Percentiles rank a stretch among this genome's conserved stretches.
Conservation (phyloP, 164 flowering plant species). For the Buxus sempervirens region DNA sequence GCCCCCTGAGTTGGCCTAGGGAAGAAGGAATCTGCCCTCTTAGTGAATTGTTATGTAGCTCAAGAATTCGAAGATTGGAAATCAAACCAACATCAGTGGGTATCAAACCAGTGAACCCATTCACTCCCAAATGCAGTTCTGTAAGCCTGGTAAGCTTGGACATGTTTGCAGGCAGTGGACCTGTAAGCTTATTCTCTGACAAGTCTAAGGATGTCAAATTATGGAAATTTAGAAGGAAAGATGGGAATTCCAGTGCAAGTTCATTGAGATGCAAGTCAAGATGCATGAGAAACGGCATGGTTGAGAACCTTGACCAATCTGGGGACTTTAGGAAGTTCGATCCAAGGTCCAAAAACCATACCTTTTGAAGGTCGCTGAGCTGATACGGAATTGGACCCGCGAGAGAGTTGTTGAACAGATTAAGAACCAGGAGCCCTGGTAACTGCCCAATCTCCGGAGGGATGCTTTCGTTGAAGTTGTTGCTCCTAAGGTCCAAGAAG, state of each 20-base stretch:
- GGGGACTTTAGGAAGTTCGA: slow-evolving; percentile 33
- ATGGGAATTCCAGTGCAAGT: slow-evolving; percentile 33
- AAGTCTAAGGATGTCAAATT: slow-evolving; percentile 50
- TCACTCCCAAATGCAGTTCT: slow-evolving; percentile 30
- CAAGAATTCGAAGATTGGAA: slow-evolving; percentile 29
- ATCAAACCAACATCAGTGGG: slow-evolving; percentile 32
- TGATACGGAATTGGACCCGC: slow-evolving; percentile 40
- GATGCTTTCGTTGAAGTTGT: slow-evolving; percentile 23
- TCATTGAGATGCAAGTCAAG: slow-evolving; percentile 35
- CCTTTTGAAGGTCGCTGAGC: slow-evolving; percentile 35
- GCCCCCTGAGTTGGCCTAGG: slow-evolving; percentile 31
- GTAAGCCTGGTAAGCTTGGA: slow-evolving; percentile 41
- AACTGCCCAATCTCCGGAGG: slow-evolving; percentile 42
- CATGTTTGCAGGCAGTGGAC: slow-evolving; percentile 31
- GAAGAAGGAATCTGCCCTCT: slow-evolving; percentile 41
- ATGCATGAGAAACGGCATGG: slow-evolving; percentile 28
- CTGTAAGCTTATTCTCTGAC: slow-evolving; percentile 34
- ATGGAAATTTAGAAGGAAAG: slow-evolving; percentile 26
- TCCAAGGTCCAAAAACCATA: slow-evolving; percentile 41
- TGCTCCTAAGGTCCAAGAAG: slow-evolving; percentile 39
- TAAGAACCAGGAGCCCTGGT: slow-evolving; percentile 34
- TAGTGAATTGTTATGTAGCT: slow-evolving; percentile 36
- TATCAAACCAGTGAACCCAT: slow-evolving; percentile 34
- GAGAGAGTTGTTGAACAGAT: slow-evolving; percentile 35
- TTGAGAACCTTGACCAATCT: slow-evolving; percentile 41